Conservation (phyloP, 345 rosid species). For the Eutrema japonicum region DNA sequence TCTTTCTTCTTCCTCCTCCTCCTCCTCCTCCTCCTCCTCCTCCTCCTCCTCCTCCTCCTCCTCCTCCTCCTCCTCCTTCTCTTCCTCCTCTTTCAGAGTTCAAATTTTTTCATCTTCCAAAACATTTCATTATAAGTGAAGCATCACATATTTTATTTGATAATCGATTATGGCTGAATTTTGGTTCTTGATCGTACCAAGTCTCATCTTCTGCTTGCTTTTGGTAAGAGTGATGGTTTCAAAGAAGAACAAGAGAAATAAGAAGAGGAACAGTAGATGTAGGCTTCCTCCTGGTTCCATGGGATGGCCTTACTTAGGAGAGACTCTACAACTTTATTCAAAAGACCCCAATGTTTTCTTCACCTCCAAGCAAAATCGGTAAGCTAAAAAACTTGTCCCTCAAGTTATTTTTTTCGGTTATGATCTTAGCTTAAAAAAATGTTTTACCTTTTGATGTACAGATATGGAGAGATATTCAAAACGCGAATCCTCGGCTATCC, state of each 20-base stretch:
- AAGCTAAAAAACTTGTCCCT: conserved; percentile 11
- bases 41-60: not conserved
- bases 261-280: conserved; percentile 28
- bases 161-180: conserved; percentile 25
- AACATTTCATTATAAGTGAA: conserved; percentile 1
- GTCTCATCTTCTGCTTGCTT: conserved; percentile 36
- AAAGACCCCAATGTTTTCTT: conserved; percentile 79
- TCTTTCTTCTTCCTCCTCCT: conserved; percentile 21
- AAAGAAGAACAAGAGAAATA: conserved; percentile 40
- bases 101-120: not conserved
- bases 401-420: conserved; percentile 5
- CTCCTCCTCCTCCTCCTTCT: conserved; percentile 7
- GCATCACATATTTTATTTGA: not conserved
- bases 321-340: conserved; percentile 82
- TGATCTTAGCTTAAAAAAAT: not conserved
- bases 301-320: conserved; percentile 89
- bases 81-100: conserved; percentile 6
- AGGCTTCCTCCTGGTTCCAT: conserved; percentile 89
- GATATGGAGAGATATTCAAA: conserved; percentile 89
- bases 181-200: conserved; percentile 31
- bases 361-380: conserved; percentile 65
- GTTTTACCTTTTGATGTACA: conserved; percentile 37
- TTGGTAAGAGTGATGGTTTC: conserved; percentile 30
- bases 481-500: conserved; percentile 77
- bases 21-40: not conserved